phyloP scores from a whole-genome alignment of 495 filamentous ascomycete genomes.

The Tuber calosporum region DNA sequence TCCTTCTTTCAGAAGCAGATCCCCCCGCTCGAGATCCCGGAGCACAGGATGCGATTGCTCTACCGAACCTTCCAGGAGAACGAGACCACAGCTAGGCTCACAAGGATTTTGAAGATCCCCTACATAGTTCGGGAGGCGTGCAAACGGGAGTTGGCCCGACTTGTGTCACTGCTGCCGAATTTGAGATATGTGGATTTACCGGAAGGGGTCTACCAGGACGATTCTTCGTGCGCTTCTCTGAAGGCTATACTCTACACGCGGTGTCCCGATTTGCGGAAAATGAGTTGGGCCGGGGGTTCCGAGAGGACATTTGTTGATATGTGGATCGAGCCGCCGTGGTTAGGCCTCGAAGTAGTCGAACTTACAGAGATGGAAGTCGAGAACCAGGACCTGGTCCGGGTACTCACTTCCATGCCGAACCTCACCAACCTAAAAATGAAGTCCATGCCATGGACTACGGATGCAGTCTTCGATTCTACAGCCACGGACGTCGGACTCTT shows the following conservation, averaged over 20 bases:
- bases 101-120: constrained; percentile 78
- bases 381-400: constrained; percentile 59
- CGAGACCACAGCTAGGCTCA: constrained; percentile 55
- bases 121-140: constrained; percentile 91
- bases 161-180: constrained; percentile 75
- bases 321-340: constrained; percentile 60
- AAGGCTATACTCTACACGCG: constrained; percentile 75
- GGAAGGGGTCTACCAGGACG: constrained; percentile 75
- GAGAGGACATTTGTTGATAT: constrained; percentile 71
- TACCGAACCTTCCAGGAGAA: constrained; percentile 73
- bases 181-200: constrained; percentile 88
- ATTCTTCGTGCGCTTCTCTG: constrained; percentile 63
- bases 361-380: constrained; percentile 67
- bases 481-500: constrained; percentile 61
- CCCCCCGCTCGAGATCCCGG: constrained; percentile 68
- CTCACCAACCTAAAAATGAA: constrained; percentile 67
- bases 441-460: constrained; percentile 61
- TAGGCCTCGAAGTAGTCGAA: constrained; percentile 71
- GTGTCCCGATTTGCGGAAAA: constrained; percentile 76
- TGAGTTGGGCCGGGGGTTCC: constrained; percentile 71
- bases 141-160: constrained; percentile 75
- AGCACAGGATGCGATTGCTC: constrained; percentile 67
- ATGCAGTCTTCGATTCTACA: constrained; percentile 60
- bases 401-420: constrained; percentile 57
- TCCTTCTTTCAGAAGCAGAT: constrained; percentile 65